These are phyloP conservation scores for Magnusiomyces tetraspermus DNA, from an alignment of 1,139 yeast species.

Conservation along the genomic window DNA sequence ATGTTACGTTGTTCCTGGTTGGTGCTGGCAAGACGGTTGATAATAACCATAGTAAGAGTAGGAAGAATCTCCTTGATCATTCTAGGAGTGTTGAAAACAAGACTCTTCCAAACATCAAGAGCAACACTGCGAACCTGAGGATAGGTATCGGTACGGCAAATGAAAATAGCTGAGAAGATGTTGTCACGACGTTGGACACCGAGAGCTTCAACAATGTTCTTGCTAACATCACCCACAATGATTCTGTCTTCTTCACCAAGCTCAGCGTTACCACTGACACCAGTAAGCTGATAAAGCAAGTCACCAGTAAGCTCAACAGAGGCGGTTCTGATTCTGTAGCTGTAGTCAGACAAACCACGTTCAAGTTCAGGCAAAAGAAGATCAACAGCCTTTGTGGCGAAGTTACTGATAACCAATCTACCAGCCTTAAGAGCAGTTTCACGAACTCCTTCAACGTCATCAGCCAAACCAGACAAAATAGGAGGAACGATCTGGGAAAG, in stretches of 20 bases:
- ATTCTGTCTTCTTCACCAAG: conserved; percentile 43
- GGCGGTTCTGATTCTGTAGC: conserved; percentile 81
- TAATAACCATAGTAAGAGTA: conserved; percentile 67
- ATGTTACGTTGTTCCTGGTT: conserved; percentile 73
- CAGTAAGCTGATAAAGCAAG: conserved; percentile 85
- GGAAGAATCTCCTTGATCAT: conserved; percentile 93
- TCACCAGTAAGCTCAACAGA: conserved; percentile 98
- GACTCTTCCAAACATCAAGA: conserved; percentile 94
- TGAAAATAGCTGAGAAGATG: conserved; percentile 71
- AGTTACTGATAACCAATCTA: conserved; percentile 79
- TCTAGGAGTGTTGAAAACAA: conserved; percentile 92
- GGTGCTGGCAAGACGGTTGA: conserved; percentile 69
- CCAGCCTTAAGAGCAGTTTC: conserved; percentile 92
- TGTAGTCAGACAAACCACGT: conserved; percentile 72
- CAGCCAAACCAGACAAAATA: conserved; percentile 84
- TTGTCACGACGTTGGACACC: conserved; percentile 87
- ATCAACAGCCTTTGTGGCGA: conserved; percentile 89
- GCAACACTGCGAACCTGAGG: conserved; percentile 84
- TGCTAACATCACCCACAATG: conserved; percentile 51
- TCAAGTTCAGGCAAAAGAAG: conserved; percentile 89
- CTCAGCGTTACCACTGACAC: conserved; percentile 39
- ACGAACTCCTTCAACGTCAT: conserved; percentile 73
- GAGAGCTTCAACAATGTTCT: conserved; percentile 63
- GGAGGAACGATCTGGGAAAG: conserved; percentile 80
- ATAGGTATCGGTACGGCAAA: conserved; percentile 87